Base-by-base conservation (phyloP, 495 filamentous ascomycete species). In the Xylaria sp. region DNA sequence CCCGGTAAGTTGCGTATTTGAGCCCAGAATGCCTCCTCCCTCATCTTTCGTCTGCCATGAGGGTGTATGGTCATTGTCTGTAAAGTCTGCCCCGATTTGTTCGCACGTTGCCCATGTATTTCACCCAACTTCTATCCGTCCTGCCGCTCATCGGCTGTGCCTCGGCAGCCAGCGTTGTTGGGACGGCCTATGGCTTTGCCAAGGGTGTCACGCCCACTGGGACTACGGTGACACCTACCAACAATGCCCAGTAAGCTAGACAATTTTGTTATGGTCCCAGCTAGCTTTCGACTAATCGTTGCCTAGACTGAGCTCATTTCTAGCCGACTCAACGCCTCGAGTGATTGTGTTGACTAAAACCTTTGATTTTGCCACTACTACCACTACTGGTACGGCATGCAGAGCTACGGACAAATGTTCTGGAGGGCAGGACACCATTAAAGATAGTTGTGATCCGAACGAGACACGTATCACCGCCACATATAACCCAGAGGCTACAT, bases 351-450 rank as follows among this genome's bases (percentile, higher is more conserved):
- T 86, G 59, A 76, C 82, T 66, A 84, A 82, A 68, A 79, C 77
- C 65, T 86, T 82, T 75, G 81, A 85, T 73, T 85, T 81, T 62
- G 74, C 81, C 21, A 79, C 78, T 14, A 83, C 69, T 63, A 80
- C 76, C 19, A 80, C 79, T 57, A 80, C 78, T 53, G 78, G 80
- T 50, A 82, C 78, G 58, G 85, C 84, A 33, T 87, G 85, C 68
- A 79, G 82, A 43, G 80, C 82, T 24, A 84, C 83, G 81, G 79
- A 79, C 21, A 83, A 81, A 62, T 77, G 58, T 48, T 74, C 73
- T 64, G 82, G 55, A 29, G 85, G 80, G 72, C 87, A 85, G 77
- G 37, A 46, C 69, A 87, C 87, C 55, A 88, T 89, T 72, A 87
- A 81, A 63, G 70, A 82, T 75, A 80, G 76, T 85, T 84, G 85